These are phyloP conservation scores for Cercospora sp. DNA, from an alignment of 2,329 filamentous ascomycete genomes.

Conservation along the genomic window DNA sequence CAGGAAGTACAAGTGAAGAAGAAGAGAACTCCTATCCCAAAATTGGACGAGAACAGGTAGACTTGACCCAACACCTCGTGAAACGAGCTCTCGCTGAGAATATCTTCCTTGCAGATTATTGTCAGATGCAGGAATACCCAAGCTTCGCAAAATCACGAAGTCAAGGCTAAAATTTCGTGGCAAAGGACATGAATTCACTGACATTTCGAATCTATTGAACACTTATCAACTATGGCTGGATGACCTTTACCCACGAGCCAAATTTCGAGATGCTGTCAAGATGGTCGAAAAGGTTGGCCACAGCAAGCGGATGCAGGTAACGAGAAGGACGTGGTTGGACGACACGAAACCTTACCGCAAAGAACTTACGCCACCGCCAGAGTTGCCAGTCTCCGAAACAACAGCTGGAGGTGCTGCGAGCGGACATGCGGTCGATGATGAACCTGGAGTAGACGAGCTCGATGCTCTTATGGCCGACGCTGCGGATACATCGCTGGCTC, in stretches of 20 bases:
- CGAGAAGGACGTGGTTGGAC: constrained; percentile 80
- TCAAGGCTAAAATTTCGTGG: constrained; percentile 77
- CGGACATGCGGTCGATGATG: constrained; percentile 11
- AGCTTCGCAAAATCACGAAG: constrained; percentile 69
- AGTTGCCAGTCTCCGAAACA: constrained; percentile 17
- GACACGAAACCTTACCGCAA: constrained; percentile 60
- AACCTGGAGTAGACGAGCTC: constrained; percentile 32
- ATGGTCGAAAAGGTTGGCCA: constrained; percentile 96
- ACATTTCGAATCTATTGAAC: constrained; percentile 76
- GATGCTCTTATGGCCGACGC: constrained; percentile 30
- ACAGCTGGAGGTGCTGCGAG: background rate
- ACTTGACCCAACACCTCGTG: background rate
- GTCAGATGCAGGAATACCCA: constrained; percentile 79
- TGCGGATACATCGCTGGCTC: constrained; percentile 6
- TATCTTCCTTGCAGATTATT: constrained; percentile 62
- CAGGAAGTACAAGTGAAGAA: constrained; percentile 81
- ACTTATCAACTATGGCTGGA: constrained; percentile 98
- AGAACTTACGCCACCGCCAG: constrained; percentile 22
- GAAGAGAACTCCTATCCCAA: constrained; percentile 73
- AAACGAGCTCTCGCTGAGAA: constrained; percentile 7
- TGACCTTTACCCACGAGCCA: constrained; percentile 90
- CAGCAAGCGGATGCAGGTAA: constrained; percentile 72
- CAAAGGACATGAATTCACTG: constrained; percentile 93
- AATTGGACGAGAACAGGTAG: constrained; percentile 79
- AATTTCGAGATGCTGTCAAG: constrained; percentile 81